Percentiles rank a stretch among this genome's conserved stretches.
Evolutionary conservation across 345 rosid genomes (phyloP).

Genomic region (Salix caprea): DNA sequence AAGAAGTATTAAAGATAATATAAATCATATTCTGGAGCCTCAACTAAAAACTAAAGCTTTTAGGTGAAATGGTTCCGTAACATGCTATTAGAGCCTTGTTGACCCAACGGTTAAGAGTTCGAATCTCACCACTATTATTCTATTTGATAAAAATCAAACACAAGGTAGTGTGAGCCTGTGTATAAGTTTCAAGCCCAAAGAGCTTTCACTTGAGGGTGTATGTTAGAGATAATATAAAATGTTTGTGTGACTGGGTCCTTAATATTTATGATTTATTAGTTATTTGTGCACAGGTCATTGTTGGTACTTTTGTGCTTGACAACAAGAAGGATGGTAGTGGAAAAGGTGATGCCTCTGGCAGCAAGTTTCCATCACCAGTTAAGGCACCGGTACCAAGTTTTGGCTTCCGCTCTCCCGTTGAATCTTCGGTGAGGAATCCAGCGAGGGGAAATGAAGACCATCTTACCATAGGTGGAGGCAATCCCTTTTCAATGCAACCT

Average conservation of each 20-base stretch:
- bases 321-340: constrained; percentile 36
- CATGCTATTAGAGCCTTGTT: too few relatives aligned
- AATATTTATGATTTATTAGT: constrained; percentile 1
- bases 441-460: constrained; percentile 38
- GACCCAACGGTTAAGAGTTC: too few relatives aligned
- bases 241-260: neutral
- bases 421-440: constrained; percentile 46
- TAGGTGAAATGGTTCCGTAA: too few relatives aligned
- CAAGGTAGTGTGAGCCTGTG: too few relatives aligned
- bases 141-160: too few relatives aligned
- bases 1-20: constrained; percentile 11
- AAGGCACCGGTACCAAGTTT: constrained; percentile 35
- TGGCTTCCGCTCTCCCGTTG: constrained; percentile 46
- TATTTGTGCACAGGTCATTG: constrained; percentile 46
- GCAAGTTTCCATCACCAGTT: constrained; percentile 50
- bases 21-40: too few relatives aligned
- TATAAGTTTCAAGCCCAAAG: too few relatives aligned
- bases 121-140: too few relatives aligned
- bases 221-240: too few relatives aligned
- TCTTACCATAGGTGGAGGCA: constrained; percentile 36
- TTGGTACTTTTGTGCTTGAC: constrained; percentile 60
- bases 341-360: constrained; percentile 48
- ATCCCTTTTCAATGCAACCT: constrained; percentile 51
- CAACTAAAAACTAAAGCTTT: too few relatives aligned
- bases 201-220: too few relatives aligned